These are phyloP conservation scores for Salisapilia sapeloensis DNA, from an alignment of 352 stramenopile genomes.

Conservation along the genomic window DNA sequence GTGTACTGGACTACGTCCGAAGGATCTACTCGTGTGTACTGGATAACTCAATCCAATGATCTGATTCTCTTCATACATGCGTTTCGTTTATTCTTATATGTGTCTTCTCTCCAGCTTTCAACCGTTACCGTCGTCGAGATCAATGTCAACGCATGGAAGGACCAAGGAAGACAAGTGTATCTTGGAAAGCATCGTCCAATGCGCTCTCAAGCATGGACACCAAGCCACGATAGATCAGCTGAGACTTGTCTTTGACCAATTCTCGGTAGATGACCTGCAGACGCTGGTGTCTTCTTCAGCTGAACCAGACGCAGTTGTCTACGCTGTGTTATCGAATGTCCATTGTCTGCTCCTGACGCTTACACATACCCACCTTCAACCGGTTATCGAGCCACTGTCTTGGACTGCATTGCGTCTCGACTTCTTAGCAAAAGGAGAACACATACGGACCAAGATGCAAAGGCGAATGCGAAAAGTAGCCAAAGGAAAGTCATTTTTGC, in stretches of 20 bases:
- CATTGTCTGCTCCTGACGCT: conserved; percentile 29
- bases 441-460: conserved; percentile 16
- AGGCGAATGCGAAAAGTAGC: conserved; percentile 12
- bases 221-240: conserved; percentile 5
- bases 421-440: conserved; percentile 11
- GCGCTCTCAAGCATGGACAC: too few relatives aligned
- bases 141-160: too few relatives aligned
- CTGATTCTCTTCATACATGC: too few relatives aligned
- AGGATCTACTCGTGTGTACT: too few relatives aligned
- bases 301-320: conserved; percentile 22
- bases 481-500: conserved; percentile 6
- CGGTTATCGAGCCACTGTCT: conserved; percentile 9
- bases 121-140: too few relatives aligned
- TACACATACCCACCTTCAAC: conserved; percentile 5
- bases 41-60: too few relatives aligned
- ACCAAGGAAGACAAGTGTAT: too few relatives aligned
- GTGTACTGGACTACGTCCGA: too few relatives aligned
- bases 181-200: too few relatives aligned
- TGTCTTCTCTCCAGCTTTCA: too few relatives aligned
- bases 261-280: conserved; percentile 21
- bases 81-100: too few relatives aligned
- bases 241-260: conserved; percentile 7
- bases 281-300: conserved; percentile 17
- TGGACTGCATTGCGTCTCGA: conserved; percentile 42
- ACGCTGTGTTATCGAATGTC: conserved; percentile 11